Base-by-base conservation (phyloP, 192 early-diverging fungal species). In the Chytriomyces sp. region DNA sequence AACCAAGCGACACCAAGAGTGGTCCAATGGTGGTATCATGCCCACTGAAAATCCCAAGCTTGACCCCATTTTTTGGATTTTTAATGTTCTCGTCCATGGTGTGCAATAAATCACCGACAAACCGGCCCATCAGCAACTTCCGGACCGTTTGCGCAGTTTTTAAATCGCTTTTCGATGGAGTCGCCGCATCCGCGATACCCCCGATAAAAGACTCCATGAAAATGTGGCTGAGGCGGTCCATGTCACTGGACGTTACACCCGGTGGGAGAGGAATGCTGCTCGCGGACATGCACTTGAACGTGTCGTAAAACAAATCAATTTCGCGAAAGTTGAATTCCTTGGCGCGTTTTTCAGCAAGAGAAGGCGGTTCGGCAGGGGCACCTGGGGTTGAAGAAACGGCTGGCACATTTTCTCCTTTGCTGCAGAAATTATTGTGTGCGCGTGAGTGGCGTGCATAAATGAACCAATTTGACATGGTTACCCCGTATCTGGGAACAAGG, bases 281-380 rank as follows among this genome's bases (percentile, higher is more conserved):
- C 5, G 63, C 82, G 13, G 73, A 23, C n/a, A 5, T 70, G 43
- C 80, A 81, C 8, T 69, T 68, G 44, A 82, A 78, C 6, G 75
- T 64, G 61, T 86, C 85, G 44, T 81, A 81, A 50, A 82, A 69
- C 26, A 69, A 49, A 71, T 82, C 76, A 24, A 84, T 50, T 65
- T 81, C 77, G 35, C 65, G 59, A 10, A 84, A 13, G 44, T 50
- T 50, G 48, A 49, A 75, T 24, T 8, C 2, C 61, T 73, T 73
- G 3, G 63, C 9, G 35, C 72, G 72, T 11, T 73, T 48, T 23
- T 9, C 16, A 50, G 64, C 73, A n/a, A 7, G 13, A 2, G 53
- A 18, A 11, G 3, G 20, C 13, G 53, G 53, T 18, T 20, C 13
- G 13, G 53, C 53, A 1, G 53, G 53, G 0, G 53, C 53, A 57